A percentile compares a stretch with the other conserved stretches of the same genome.
These are phyloP conservation scores for Fraxinus xanthoxyloides DNA, from an alignment of 305 asterid genomes.

Conservation along the genomic window DNA sequence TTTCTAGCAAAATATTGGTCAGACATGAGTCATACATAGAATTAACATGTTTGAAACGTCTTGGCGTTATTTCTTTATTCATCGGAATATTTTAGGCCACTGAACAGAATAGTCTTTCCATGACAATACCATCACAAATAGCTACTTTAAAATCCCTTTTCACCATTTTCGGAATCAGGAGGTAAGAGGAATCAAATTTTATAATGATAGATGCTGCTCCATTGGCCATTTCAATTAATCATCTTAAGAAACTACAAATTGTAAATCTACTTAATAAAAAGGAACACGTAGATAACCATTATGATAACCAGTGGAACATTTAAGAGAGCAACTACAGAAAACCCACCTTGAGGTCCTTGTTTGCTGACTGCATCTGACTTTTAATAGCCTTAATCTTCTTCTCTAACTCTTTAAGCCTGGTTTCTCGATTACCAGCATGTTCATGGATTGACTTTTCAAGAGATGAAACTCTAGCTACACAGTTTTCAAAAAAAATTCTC, in stretches of 20 bases:
- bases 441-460: slow-evolving; percentile 77
- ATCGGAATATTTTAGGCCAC: not conserved
- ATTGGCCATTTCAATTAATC: not conserved
- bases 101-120: not conserved
- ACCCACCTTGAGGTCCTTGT: slow-evolving; percentile 72
- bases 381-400: slow-evolving; percentile 68
- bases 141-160: not conserved
- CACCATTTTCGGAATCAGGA: not conserved
- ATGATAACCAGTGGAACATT: slow-evolving; percentile 2
- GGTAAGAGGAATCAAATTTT: not conserved
- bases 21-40: not conserved
- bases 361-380: slow-evolving; percentile 72
- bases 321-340: slow-evolving; percentile 15
- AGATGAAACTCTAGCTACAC: slow-evolving; percentile 63
- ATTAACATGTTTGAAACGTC: not conserved
- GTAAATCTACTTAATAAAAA: not conserved
- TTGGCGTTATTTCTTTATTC: not conserved
- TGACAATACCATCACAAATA: not conserved
- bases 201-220: not conserved
- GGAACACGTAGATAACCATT: not conserved
- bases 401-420: slow-evolving; percentile 78
- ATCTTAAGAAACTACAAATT: slow-evolving; percentile 11
- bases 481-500: slow-evolving; percentile 46
- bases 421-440: slow-evolving; percentile 80
- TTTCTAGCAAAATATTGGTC: not conserved